Evolutionary conservation across 352 stramenopile species (phyloP).

Genomic region (Globisporangium middletonii): DNA sequence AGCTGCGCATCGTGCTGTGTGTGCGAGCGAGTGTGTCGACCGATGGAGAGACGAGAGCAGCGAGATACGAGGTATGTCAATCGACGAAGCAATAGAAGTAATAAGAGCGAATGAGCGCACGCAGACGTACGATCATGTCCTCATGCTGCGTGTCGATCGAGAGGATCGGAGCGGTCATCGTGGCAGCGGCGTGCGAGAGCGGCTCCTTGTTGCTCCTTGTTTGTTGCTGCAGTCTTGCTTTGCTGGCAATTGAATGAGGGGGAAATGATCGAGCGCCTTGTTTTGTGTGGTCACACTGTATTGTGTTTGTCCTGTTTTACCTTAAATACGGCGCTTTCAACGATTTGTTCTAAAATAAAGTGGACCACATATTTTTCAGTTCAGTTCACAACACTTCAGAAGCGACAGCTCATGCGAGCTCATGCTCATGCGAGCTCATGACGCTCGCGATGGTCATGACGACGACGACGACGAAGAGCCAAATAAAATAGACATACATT

Average conservation of each 20-base stretch:
- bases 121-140: conserved; percentile 90
- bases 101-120: background rate
- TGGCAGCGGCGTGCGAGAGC: conserved; percentile 4
- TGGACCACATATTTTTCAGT: too few species aligned
- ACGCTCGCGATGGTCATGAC: background rate
- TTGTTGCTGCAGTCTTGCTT: conserved; percentile 4
- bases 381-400: too few species aligned
- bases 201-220: background rate
- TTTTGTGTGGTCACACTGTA: background rate
- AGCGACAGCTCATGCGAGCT: background rate
- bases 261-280: background rate
- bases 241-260: conserved; percentile 16
- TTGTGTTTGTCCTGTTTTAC: background rate
- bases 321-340: too few species aligned
- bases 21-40: background rate
- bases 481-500: conserved; percentile 18
- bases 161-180: conserved; percentile 80
- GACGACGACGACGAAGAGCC: background rate
- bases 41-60: background rate
- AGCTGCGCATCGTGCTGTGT: conserved; percentile 95
- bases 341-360: too few species aligned
- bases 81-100: conserved; percentile 9
- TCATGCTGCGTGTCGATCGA: conserved; percentile 97
- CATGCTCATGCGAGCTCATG: background rate
- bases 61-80: background rate